Evolutionary conservation across 129 eudicot species (phyloP).

Genomic region (Flaveria trinervia): DNA sequence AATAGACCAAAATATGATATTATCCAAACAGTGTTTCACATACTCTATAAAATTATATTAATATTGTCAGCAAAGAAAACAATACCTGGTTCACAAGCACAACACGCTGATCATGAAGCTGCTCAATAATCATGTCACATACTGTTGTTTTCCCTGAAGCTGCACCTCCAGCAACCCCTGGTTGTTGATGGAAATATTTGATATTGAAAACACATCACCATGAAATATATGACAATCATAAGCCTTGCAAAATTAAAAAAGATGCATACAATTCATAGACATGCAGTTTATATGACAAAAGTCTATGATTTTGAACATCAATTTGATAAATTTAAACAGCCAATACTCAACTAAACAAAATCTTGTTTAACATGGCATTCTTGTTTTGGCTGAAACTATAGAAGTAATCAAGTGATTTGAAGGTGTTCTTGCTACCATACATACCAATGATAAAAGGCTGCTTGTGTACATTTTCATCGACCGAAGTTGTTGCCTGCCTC

Average conservation of each 20-base stretch:
- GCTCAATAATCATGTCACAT: conserved; percentile 97
- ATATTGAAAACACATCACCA: neutral
- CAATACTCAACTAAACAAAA: neutral
- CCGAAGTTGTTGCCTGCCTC: conserved; percentile 61
- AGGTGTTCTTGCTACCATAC: conserved; percentile 27
- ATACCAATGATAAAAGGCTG: conserved; percentile 97
- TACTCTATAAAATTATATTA: neutral
- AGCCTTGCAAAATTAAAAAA: too few relatives aligned
- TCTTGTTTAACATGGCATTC: conserved; percentile 7
- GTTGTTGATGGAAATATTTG: conserved; percentile 17
- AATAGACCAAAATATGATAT: neutral
- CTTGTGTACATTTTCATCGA: conserved; percentile 57
- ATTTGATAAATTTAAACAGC: neutral
- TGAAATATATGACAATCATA: neutral
- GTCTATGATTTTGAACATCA: too few relatives aligned
- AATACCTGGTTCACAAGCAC: conserved; percentile 93
- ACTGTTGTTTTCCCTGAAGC: conserved; percentile 98
- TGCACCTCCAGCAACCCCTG: conserved; percentile 99
- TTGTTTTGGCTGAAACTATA: neutral
- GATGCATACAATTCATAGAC: too few relatives aligned
- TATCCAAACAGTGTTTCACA: conserved; percentile 6
- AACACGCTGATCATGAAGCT: conserved; percentile 98
- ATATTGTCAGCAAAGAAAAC: neutral
- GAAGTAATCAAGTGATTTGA: conserved; percentile 10
- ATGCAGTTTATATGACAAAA: too few relatives aligned